phyloP scores from a whole-genome alignment of 2,329 filamentous ascomycete genomes.

The Trichophyton simii region DNA sequence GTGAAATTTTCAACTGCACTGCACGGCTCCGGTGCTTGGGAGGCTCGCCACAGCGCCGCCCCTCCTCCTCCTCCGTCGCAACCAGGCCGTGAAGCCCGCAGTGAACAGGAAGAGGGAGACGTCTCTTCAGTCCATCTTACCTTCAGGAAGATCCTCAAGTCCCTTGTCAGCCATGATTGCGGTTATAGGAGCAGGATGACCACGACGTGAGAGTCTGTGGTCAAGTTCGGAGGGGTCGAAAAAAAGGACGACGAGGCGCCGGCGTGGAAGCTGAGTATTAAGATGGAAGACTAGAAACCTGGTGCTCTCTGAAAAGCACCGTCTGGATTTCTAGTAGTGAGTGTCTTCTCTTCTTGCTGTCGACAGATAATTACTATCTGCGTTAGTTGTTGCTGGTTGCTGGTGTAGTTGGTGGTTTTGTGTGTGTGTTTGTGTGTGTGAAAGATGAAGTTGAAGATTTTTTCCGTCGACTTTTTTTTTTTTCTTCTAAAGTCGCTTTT shows the following conservation, averaged over 20 bases:
- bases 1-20: background rate
- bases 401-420: background rate
- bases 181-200: slow-evolving; percentile 39
- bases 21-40: background rate
- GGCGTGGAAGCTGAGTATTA: background rate
- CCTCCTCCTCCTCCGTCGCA: background rate
- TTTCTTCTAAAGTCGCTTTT: background rate
- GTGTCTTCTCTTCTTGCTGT: background rate
- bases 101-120: slow-evolving; percentile 18
- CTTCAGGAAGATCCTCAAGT: slow-evolving; percentile 94
- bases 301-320: slow-evolving; percentile 7
- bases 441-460: slow-evolving; percentile 8
- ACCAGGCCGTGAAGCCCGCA: background rate
- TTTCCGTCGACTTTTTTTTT: background rate
- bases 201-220: slow-evolving; percentile 68
- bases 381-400: background rate
- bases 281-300: slow-evolving; percentile 5
- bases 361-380: background rate
- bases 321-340: background rate
- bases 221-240: slow-evolving; percentile 26
- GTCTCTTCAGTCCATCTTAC: slow-evolving; percentile 41
- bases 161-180: slow-evolving; percentile 99
- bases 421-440: slow-evolving; percentile 13
- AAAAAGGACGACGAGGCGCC: background rate
- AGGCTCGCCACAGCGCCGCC: background rate